phyloP scores from a whole-genome alignment of 179 eudicot genomes.

The Carnegiea gigantea region DNA sequence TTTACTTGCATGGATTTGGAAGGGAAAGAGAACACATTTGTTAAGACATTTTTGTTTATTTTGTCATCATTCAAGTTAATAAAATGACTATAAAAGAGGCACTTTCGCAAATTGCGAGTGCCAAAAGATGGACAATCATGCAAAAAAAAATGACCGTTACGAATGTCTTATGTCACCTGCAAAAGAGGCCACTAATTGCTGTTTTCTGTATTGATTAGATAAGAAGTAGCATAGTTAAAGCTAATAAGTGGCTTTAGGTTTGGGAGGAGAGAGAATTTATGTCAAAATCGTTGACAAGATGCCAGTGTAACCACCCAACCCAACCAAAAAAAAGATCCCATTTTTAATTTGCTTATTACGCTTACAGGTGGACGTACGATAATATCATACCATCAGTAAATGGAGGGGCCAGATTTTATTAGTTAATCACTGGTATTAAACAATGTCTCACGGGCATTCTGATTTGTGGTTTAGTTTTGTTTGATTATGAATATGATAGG shows the following conservation, averaged over 20 bases:
- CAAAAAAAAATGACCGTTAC: not conserved
- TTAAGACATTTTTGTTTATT: no score
- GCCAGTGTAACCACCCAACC: not conserved
- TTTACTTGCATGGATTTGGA: no score
- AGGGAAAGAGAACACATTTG: no score
- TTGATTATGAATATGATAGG: not conserved
- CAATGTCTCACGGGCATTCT: not conserved
- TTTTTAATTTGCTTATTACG: not conserved
- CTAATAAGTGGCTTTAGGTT: not conserved
- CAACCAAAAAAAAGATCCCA: not conserved
- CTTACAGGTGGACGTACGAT: not conserved
- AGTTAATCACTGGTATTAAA: not conserved
- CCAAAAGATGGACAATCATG: not conserved
- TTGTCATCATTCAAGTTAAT: no score
- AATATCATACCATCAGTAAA: not conserved
- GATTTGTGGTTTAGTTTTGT: not conserved
- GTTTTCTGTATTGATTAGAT: not conserved
- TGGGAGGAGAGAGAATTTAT: not conserved
- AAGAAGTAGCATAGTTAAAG: not conserved
- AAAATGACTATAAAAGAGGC: no score
- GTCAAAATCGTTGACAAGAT: not conserved
- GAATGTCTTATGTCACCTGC: not conserved
- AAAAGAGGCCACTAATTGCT: not conserved
- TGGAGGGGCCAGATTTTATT: not conserved
- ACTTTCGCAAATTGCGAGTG: no score